Evolutionary conservation across 179 eudicot species (phyloP), one percentile per base, ranked within the genome.

Genomic region (Corrigiola litoralis): DNA sequence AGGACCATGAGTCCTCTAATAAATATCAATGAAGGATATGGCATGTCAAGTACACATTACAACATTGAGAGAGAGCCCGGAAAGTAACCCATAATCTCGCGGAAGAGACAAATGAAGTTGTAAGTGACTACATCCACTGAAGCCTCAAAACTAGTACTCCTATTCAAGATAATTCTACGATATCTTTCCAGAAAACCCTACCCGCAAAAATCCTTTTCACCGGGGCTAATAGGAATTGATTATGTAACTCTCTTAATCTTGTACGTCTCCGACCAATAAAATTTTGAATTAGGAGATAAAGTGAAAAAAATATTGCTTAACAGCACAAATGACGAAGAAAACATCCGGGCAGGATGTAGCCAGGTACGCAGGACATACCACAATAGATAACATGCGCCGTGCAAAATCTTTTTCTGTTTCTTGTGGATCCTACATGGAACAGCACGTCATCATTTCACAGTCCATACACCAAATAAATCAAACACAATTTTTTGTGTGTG

Each of bases 351-450:
- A 21, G 61, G 53, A 45, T 32, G 38, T 27, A 72, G 51, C 50
- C 46, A 24, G 52, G 70, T 57, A 52, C 41, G 58, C 25, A 55
- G 48, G 44, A 66, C 84, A 52, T 84, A 94, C 99, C 96, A 86
- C 85, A n/a, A 94, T 71, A 49, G 99, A 82, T 69, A 94, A 67
- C 65, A 94, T 72, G 51, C 95, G 89, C 38, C 85, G 75, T 42
- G 86, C 97, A 73, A 94, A 94, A 58, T 75, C 74, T 73, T 75
- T 84, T 70, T 94, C 94, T 51, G 97, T 94, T 75, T 94, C 97
- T 65, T 63, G 52, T 33, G 97, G 97, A 75, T 94, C 99, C 97
- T 94, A 77, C 66, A 75, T 31, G 27, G 29, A 24, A 51, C 29
- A 51, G 38, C 49, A 54, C 46, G 28, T 8, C 2, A 58, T 70